These are phyloP conservation scores for Aspergillus arachidicola DNA, from an alignment of 2,329 filamentous ascomycete species.

Conservation along the genomic window DNA sequence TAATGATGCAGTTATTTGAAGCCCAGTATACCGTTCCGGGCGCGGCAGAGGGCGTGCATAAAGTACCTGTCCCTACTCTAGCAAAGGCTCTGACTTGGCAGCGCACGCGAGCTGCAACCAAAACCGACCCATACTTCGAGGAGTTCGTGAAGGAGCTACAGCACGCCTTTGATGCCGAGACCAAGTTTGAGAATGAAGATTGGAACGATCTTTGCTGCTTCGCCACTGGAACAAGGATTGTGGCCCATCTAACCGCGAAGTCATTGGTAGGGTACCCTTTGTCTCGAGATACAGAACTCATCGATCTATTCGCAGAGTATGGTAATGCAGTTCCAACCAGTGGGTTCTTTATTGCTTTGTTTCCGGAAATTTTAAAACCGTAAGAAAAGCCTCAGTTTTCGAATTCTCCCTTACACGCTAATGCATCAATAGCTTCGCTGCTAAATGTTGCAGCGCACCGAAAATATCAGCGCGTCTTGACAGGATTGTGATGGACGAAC, in stretches of 20 bases:
- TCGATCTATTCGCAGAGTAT: background rate
- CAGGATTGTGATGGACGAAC: background rate
- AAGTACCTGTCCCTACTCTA: background rate
- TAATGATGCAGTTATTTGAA: background rate
- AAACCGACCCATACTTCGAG: background rate
- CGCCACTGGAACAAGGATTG: background rate
- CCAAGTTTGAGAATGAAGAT: background rate
- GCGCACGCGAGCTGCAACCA: background rate
- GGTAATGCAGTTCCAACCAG: background rate
- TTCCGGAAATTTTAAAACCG: background rate
- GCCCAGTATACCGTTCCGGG: background rate
- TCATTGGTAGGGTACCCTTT: background rate
- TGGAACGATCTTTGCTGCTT: background rate
- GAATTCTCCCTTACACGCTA: background rate
- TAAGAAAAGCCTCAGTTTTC: background rate
- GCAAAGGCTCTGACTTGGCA: background rate
- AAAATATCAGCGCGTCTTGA: background rate
- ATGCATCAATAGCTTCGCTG: background rate
- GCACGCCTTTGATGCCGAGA: background rate
- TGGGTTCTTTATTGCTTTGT: background rate
- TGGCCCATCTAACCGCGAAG: background rate
- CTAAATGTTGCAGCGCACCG: background rate
- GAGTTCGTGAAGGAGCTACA: background rate
- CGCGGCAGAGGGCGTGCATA: background rate
- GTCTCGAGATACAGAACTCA: background rate